Evolutionary conservation across 768 basidiomycete genomes (phyloP).

Genomic region (Amanita muscaria): DNA sequence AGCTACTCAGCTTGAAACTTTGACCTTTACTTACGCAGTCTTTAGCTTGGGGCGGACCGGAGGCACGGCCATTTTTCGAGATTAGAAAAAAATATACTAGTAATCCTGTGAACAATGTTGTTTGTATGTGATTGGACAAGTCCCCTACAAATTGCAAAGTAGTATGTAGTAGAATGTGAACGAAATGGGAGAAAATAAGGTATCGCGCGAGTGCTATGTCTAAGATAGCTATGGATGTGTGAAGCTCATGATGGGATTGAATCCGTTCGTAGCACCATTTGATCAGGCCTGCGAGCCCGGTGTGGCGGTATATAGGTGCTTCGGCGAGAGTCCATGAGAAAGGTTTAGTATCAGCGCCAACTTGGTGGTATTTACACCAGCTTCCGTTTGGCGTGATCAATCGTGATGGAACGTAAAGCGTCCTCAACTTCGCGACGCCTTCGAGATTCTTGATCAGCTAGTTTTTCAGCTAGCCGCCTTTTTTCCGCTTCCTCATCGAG

Average conservation of each 20-base stretch:
- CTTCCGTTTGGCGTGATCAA: conserved; percentile 3
- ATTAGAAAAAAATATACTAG: conserved; percentile 8
- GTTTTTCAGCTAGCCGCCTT: conserved; percentile 44
- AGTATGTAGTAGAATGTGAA: neutral
- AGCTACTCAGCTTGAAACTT: neutral
- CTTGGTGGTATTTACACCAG: neutral
- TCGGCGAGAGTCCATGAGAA: too few relatives aligned
- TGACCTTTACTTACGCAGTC: conserved; percentile 39
- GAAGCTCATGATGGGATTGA: neutral
- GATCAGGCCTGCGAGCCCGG: too few relatives aligned
- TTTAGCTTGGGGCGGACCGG: conserved; percentile 39
- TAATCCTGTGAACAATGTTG: too few relatives aligned
- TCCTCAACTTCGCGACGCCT: conserved; percentile 22
- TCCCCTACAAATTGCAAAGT: neutral
- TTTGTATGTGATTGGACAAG: conserved; percentile 7
- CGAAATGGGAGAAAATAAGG: neutral
- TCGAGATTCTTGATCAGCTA: conserved; percentile 13
- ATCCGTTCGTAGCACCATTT: too few relatives aligned
- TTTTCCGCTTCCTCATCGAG: conserved; percentile 39
- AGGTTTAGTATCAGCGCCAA: too few relatives aligned
- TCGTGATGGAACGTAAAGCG: conserved; percentile 12
- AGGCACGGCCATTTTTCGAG: neutral
- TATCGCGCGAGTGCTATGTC: conserved; percentile 3
- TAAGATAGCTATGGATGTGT: conserved; percentile 1
- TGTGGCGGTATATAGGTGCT: too few relatives aligned